Base-by-base conservation (phyloP, 169 alveolate genomes). In the Plasmodium fragile region DNA sequence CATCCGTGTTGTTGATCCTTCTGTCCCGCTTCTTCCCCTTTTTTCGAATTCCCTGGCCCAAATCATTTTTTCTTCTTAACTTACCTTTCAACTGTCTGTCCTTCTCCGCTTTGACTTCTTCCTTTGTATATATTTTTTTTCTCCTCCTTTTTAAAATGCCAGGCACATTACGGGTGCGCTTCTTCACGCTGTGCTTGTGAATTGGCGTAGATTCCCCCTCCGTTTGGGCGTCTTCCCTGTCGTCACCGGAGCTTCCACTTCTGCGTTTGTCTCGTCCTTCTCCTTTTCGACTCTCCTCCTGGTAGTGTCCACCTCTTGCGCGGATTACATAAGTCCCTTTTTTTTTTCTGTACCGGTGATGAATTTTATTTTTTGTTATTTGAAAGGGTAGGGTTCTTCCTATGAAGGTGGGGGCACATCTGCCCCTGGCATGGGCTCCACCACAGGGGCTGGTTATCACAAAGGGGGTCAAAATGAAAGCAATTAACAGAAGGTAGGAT, bases 61-160 rank as follows among this genome's bases (percentile, higher is more conserved):
- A 1, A 25, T 2, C 0, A 5, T 65, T 65, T 22, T 10, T 65
- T 2, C 36, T 65, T n/a, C 39, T 65, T 8, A 65, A 65, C 25
- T 65, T 65, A 28, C n/a, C 41, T 10, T 1, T 28, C 30, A 65
- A 22, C 75, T 65, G 41, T 65, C 4, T 65, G 0, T 65, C 75
- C 75, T 65, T 65, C 75, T 25, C 75, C 25, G 75, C 75, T 65
- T 65, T 65, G 7, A 65, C 75, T 65, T 65, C 75, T n/a, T 18
- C 75, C 36, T 65, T 65, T 5, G 75, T 65, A 28, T 65, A 65
- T 65, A 5, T 65, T 65, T 65, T 65, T 18, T 65, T 65, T 22
- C 36, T 22, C 36, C 36, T 65, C 5, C 34, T 18, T 2, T 25
- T 65, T 18, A 3, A 13, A 49, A 11, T 49, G 22, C 22, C 11